Percentiles rank a stretch among this genome's conserved stretches.
Evolutionary conservation across 306 rosid genomes (phyloP).

Genomic region (Fragaria ananassa): DNA sequence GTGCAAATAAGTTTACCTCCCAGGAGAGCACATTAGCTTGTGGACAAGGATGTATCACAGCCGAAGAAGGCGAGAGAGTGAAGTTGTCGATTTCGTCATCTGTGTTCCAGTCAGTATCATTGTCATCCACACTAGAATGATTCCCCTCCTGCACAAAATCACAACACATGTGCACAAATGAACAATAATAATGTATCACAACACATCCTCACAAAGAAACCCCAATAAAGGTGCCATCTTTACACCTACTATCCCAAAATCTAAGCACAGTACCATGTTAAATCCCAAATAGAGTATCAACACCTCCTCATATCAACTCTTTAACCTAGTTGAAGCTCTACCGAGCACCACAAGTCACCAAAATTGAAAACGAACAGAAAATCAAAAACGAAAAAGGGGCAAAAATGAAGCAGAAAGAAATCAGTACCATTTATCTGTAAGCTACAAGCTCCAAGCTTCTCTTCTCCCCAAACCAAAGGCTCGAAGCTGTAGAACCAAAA

Average conservation of each 20-base stretch:
- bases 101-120: slow-evolving; percentile 64
- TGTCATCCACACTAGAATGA: slow-evolving; percentile 53
- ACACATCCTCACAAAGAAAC: not conserved
- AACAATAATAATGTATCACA: not conserved
- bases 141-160: slow-evolving; percentile 50
- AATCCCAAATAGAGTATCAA: not conserved
- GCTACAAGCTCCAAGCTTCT: not conserved
- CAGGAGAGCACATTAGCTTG: slow-evolving; percentile 32
- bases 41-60: not conserved
- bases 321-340: not conserved
- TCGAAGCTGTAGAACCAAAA: slow-evolving; percentile 14
- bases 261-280: not conserved
- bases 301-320: not conserved
- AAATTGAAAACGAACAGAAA: not conserved
- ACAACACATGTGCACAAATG: not conserved
- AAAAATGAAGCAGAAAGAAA: not conserved
- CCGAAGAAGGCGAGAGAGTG: slow-evolving; percentile 39
- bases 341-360: not conserved
- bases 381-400: not conserved
- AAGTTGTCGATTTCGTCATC: slow-evolving; percentile 78
- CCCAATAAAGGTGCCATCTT: not conserved
- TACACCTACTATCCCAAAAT: not conserved
- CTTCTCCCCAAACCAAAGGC: too few species aligned
- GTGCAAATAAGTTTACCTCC: slow-evolving; percentile 36
- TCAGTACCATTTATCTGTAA: slow-evolving; percentile 28